Percentiles rank a stretch among this genome's conserved stretches.
Evolutionary conservation across 2,329 filamentous ascomycete genomes (phyloP).

Genomic region (Stagonosporopsis vannaccii): DNA sequence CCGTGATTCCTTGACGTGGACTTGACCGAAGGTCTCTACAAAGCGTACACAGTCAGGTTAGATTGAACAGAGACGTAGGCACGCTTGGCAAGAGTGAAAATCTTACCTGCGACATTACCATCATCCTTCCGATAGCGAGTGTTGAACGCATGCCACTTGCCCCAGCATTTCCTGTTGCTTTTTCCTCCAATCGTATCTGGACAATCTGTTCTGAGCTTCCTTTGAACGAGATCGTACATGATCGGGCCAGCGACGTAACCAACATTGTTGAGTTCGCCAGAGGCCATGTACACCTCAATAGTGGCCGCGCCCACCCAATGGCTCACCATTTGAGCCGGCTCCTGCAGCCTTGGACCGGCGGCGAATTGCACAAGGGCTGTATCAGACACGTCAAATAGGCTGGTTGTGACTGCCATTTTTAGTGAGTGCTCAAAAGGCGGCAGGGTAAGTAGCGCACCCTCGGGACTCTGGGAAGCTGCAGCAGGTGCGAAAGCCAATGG

Average conservation of each 20-base stretch:
- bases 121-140: not conserved
- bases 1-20: not conserved
- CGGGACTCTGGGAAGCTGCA: not conserved
- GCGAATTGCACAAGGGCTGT: not conserved
- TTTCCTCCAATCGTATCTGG: not conserved
- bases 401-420: not conserved
- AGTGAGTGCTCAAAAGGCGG: not conserved
- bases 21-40: not conserved
- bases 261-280: not conserved
- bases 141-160: not conserved
- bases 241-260: slow-evolving; percentile 3
- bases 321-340: not conserved
- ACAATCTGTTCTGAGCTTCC: not conserved
- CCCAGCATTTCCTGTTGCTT: not conserved
- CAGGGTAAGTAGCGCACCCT: not conserved
- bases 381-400: no score
- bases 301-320: not conserved
- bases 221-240: not conserved
- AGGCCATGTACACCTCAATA: slow-evolving; percentile 2
- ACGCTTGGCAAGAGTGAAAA: not conserved
- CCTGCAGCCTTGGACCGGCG: no score
- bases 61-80: no score
- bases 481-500: not conserved
- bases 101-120: not conserved
- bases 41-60: not conserved